Conservation (phyloP, 2,329 filamentous ascomycete genomes). For the Colletotrichum nymphaeae region DNA sequence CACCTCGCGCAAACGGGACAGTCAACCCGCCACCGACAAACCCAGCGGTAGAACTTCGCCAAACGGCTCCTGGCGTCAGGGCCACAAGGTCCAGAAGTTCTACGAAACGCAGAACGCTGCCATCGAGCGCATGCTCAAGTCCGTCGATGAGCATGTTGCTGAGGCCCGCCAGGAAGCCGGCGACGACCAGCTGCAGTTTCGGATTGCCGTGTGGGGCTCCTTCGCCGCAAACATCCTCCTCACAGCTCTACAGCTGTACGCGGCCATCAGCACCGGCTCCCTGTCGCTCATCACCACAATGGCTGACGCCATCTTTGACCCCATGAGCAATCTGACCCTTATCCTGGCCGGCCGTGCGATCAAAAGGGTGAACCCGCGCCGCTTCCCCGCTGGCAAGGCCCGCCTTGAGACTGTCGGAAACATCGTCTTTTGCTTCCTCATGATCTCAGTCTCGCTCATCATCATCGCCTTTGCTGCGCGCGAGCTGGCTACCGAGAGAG, state of each 20-base stretch:
- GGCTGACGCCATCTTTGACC: conserved; percentile 97
- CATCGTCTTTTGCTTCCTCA: conserved; percentile 95
- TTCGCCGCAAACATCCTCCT: conserved; percentile 86
- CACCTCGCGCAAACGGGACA: conserved; percentile 79
- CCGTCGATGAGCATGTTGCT: conserved; percentile 88
- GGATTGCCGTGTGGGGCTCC: conserved; percentile 72
- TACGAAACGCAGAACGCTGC: conserved; percentile 93
- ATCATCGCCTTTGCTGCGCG: conserved; percentile 88
- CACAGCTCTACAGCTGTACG: conserved; percentile 86
- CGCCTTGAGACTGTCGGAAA: conserved; percentile 96
- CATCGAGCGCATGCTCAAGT: conserved; percentile 90
- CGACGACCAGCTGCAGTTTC: conserved; percentile 82
- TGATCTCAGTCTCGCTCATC: conserved; percentile 91
- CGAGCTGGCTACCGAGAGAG: conserved; percentile 64
- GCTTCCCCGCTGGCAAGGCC: conserved; percentile 92
- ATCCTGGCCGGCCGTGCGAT: conserved; percentile 90
- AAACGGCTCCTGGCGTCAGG: conserved; percentile 43
- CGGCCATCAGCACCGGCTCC: conserved; percentile 85
- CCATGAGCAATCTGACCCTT: conserved; percentile 86
- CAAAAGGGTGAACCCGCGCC: conserved; percentile 83
- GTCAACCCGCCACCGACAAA: conserved; percentile 39
- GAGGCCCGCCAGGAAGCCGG: conserved; percentile 83
- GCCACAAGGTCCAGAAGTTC: conserved; percentile 80
- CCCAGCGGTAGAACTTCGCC: conserved; percentile 16
- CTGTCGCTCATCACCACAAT: conserved; percentile 98